Conservation (phyloP, 768 basidiomycete species). For the Tylopilus vinaceipallidus region DNA sequence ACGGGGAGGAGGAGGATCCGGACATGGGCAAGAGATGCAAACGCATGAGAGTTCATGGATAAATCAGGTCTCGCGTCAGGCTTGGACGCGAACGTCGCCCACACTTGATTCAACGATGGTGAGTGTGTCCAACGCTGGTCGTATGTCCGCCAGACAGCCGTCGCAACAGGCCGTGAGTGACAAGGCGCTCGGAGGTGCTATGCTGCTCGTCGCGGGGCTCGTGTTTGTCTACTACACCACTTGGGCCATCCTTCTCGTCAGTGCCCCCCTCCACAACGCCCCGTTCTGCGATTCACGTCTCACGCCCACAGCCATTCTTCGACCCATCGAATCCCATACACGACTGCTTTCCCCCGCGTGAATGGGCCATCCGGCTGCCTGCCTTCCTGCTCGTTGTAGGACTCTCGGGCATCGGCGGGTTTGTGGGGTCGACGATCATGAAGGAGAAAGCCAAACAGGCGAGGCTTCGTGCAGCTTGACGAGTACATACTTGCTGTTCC, state of each 20-base stretch:
- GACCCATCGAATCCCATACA: constrained; percentile 73
- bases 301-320: constrained; percentile 70
- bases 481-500: too few species aligned
- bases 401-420: constrained; percentile 73
- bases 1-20: constrained; percentile 85
- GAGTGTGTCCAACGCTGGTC: constrained; percentile 7
- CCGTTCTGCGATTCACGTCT: constrained; percentile 3
- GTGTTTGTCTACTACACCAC: constrained; percentile 89
- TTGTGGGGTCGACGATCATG: constrained; percentile 74
- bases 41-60: constrained; percentile 67
- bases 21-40: constrained; percentile 83
- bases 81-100: too few species aligned
- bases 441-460: constrained; percentile 72
- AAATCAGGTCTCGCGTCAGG: background rate
- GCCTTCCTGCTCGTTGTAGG: constrained; percentile 81
- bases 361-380: constrained; percentile 91
- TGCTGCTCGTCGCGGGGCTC: constrained; percentile 74
- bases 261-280: constrained; percentile 22
- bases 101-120: too few species aligned
- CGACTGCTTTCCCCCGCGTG: constrained; percentile 76
- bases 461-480: constrained; percentile 56
- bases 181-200: constrained; percentile 72
- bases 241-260: constrained; percentile 86
- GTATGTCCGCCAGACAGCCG: constrained; percentile 2
- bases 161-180: constrained; percentile 67